Evolutionary conservation across 1,284 basidiomycete species (phyloP), one percentile per base, ranked within the genome.

Genomic region (Heliocybe sulcata): DNA sequence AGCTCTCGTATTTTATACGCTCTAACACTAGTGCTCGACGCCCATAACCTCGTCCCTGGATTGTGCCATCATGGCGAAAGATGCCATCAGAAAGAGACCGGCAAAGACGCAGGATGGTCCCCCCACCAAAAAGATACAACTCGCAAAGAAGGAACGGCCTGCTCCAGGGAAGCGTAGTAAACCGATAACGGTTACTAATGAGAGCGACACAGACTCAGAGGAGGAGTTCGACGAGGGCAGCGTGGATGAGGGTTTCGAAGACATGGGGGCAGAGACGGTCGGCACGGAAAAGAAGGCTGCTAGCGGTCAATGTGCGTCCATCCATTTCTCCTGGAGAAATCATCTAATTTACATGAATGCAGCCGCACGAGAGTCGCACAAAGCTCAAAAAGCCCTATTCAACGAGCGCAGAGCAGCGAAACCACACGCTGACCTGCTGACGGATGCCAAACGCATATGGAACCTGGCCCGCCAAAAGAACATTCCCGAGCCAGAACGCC

Each of bases 401-500:
- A 79, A 81, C 23, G 82, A 89, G 63, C 80, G 89, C 11, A 78
- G 77, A 50, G 88, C 89, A 0, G 77, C 86, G 1, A 90, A 92
- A 65, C 87, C 91, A 0, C 85, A 94, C 65, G 88, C 88, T 0
- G 75, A 79, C 35, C 71, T 93, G 1, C 79, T 94, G 20, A 69
- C 73, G 2, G 79, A 87, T 50, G 90, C 92, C 35, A 94, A 92
- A 65, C 77, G 79, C 1, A 72, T 90, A 16, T 95, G 92, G 93
- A 82, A 87, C n/a, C 77, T 82, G 19, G 90, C 89, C 0, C 80
- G 86, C 55, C 80, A 87, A 69, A 87, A 88, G 67, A 84, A 85
- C 55, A 77, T 92, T 52, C 70, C 82, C 1, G 75, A 83, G 51
- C 69, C 79, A n/a, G 87, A 94, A 64, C 81, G 92, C 27, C 81